Percentiles rank a stretch among this genome's conserved stretches.
Evolutionary conservation across 371 early-diverging fungal species (phyloP).

Genomic region (Circinella umbellata): DNA sequence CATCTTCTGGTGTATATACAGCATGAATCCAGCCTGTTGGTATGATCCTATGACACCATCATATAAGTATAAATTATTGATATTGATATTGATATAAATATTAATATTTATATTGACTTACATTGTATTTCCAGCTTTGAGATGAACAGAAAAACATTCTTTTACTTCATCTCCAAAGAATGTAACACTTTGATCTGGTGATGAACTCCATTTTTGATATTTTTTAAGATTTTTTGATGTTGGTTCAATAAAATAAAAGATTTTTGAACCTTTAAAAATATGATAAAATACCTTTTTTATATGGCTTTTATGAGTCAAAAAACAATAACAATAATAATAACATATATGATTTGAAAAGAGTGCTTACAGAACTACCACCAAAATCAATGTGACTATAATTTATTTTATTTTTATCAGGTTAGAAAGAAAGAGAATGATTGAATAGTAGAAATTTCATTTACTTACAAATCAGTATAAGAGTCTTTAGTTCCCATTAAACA

Average conservation of each 20-base stretch:
- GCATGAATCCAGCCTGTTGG: conserved; percentile 97
- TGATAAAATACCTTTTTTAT: conserved; percentile 83
- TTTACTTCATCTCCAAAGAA: conserved; percentile 84
- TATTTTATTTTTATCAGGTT: no score
- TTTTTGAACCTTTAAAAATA: conserved; percentile 80
- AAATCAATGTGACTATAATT: conserved; percentile 82
- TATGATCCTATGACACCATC: conserved; percentile 66
- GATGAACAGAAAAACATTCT: conserved; percentile 68
- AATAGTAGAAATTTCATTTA: conserved; percentile 10
- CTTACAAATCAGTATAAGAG: conserved; percentile 89
- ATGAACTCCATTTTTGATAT: conserved; percentile 87
- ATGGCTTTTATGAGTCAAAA: no score
- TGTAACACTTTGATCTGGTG: conserved; percentile 77
- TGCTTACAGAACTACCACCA: conserved; percentile 83
- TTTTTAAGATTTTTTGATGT: conserved; percentile 80
- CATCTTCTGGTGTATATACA: conserved; percentile 85
- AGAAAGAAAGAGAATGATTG: background rate
- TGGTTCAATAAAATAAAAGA: conserved; percentile 89
- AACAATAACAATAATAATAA: no score
- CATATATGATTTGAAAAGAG: no score
- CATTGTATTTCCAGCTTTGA: conserved; percentile 81
- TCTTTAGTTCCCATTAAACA: conserved; percentile 91
- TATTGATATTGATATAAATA: no score
- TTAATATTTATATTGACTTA: conserved; percentile 31
- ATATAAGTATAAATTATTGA: no score